phyloP scores from a whole-genome alignment of 2,329 filamentous ascomycete species.

The Blastomyces percursus region DNA sequence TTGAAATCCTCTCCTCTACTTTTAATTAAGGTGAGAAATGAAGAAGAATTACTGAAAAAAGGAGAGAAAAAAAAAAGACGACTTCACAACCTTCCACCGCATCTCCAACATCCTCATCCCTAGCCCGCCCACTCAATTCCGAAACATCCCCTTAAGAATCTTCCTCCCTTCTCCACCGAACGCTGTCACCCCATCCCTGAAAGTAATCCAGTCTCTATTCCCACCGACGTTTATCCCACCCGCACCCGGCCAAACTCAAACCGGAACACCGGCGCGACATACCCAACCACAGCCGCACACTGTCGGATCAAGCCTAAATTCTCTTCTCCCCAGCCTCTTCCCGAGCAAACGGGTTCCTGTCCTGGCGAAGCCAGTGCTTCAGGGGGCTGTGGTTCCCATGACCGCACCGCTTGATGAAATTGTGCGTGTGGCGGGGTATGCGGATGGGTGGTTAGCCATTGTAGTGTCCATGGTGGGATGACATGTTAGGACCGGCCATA shows the following conservation, averaged over 20 bases:
- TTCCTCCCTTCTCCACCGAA: constrained; percentile 65
- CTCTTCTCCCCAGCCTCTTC: constrained; percentile 68
- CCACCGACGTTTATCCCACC: constrained; percentile 36
- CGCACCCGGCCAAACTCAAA: constrained; percentile 12
- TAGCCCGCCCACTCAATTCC: constrained; percentile 56
- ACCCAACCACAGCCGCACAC: constrained; percentile 45
- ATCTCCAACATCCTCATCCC: constrained; percentile 68
- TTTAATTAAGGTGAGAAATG: not conserved
- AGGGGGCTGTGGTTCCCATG: constrained; percentile 77
- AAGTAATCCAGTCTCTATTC: constrained; percentile 65
- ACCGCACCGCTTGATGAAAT: constrained; percentile 69
- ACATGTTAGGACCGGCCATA: not conserved
- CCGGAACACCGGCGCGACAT: constrained; percentile 14
- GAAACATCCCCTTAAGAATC: constrained; percentile 75
- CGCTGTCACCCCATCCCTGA: constrained; percentile 40
- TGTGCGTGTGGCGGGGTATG: constrained; percentile 70
- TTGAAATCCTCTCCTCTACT: not conserved
- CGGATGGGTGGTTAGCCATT: constrained; percentile 83
- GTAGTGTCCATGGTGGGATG: constrained; percentile 60
- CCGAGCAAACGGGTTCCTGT: constrained; percentile 76
- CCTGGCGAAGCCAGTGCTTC: constrained; percentile 71
- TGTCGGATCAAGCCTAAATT: constrained; percentile 66
- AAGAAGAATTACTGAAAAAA: not conserved
- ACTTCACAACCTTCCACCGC: constrained; percentile 59
- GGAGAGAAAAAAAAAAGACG: constrained; percentile 41